A percentile compares a stretch with the other conserved stretches of the same genome.
These are phyloP conservation scores for Geotrichum armillariae DNA, from an alignment of 1,139 yeast species.

Conservation along the genomic window DNA sequence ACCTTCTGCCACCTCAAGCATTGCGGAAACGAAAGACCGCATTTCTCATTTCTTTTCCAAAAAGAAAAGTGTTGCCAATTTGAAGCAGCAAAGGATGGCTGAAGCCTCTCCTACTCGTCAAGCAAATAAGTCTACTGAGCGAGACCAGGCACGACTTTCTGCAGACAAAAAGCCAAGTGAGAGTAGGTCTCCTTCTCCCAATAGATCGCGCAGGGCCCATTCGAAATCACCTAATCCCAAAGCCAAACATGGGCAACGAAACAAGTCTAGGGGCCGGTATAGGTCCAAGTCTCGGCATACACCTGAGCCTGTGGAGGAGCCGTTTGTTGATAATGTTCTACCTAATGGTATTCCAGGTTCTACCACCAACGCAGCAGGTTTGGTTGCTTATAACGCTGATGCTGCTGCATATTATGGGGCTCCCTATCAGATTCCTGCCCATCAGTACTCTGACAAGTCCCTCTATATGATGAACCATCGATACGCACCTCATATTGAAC, in stretches of 20 bases:
- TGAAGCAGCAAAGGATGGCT: slow-evolving; percentile 8
- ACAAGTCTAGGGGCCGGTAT: slow-evolving; percentile 17
- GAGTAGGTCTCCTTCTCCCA: slow-evolving; percentile 11
- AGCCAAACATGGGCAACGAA: background rate
- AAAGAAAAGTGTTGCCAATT: slow-evolving; percentile 19
- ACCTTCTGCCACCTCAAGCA: slow-evolving; percentile 1
- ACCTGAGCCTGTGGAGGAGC: slow-evolving; percentile 6
- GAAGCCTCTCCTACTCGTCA: background rate
- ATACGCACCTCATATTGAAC: slow-evolving; percentile 90
- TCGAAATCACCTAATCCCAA: slow-evolving; percentile 8
- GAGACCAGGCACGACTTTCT: slow-evolving; percentile 1
- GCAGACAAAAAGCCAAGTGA: background rate
- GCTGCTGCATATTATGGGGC: slow-evolving; percentile 34
- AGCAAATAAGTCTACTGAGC: background rate
- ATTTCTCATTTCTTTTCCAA: slow-evolving; percentile 22
- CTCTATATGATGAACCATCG: slow-evolving; percentile 49
- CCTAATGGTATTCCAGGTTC: slow-evolving; percentile 17
- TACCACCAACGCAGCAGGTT: slow-evolving; percentile 15
- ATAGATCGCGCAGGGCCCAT: background rate
- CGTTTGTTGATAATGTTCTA: background rate
- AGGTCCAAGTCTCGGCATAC: slow-evolving; percentile 18
- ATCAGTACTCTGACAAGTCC: slow-evolving; percentile 40
- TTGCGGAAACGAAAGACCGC: slow-evolving; percentile 21
- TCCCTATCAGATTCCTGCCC: slow-evolving; percentile 42
- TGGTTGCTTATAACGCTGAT: slow-evolving; percentile 28